Conservation (phyloP, 345 rosid species). For the Brassica rapa region DNA sequence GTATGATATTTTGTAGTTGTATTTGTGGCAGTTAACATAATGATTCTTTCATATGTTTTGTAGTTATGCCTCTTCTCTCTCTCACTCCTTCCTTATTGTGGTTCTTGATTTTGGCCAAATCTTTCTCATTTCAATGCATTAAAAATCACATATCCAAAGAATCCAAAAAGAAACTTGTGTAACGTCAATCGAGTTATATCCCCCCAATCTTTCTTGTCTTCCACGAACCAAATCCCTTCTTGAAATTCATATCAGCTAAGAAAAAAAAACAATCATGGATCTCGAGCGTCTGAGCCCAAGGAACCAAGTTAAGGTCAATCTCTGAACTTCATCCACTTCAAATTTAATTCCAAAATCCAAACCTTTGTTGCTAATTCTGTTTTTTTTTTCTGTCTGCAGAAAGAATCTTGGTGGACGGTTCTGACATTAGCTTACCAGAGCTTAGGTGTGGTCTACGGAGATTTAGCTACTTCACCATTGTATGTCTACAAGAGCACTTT, state of each 20-base stretch:
- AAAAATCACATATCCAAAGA: slow-evolving; percentile 8
- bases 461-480: slow-evolving; percentile 81
- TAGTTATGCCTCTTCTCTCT: slow-evolving; percentile 12
- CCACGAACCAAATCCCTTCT: slow-evolving; percentile 28
- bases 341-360: slow-evolving; percentile 9
- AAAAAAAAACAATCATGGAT: slow-evolving; percentile 56
- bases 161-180: not conserved
- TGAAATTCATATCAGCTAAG: not conserved
- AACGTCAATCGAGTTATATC: slow-evolving; percentile 23
- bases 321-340: too few species aligned
- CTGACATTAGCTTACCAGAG: slow-evolving; percentile 84
- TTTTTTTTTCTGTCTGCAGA: slow-evolving; percentile 45
- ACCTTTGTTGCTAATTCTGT: not conserved
- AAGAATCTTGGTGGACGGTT: slow-evolving; percentile 74
- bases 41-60: slow-evolving; percentile 33
- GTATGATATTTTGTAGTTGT: slow-evolving; percentile 39
- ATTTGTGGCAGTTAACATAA: slow-evolving; percentile 43
- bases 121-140: slow-evolving; percentile 27
- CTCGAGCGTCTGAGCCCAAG: slow-evolving; percentile 51
- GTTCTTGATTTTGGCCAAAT: slow-evolving; percentile 32
- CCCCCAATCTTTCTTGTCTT: not conserved
- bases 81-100: not conserved
- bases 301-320: slow-evolving; percentile 58
- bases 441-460: slow-evolving; percentile 87
- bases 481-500: slow-evolving; percentile 84